Evolutionary conservation across 1,139 yeast genomes (phyloP), one percentile per base, ranked within the genome.

Genomic region (Petasospora fabianii): DNA sequence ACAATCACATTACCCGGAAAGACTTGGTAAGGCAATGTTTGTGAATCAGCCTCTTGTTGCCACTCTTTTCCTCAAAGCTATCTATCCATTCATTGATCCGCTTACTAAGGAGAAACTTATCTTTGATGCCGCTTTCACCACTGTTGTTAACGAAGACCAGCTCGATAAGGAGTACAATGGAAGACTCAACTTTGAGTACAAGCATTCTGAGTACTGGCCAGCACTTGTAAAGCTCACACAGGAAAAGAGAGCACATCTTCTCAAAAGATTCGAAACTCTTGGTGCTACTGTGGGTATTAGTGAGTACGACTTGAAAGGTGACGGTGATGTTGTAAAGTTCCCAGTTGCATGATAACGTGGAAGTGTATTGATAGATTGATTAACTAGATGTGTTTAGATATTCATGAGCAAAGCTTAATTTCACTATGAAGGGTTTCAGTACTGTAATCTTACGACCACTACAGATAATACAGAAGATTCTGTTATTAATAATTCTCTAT

Each of bases 31-130:
- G 56, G 97, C 97, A 0, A 68, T 90, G 38, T 72, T 92, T 48
- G 85, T 95, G 30, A 90, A 92, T 59, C 86, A 90, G 48, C 97
- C 97, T 11, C 84, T 95, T 81, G 65, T 88, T 37, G 97, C 90
- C 2, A 82, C 94, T 75, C 80, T 95, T 3, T 92, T 92, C 58
- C 70, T 92, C 58, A 88, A 85, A 63, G 67, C 90, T 47, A 90
- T 90, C 42, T 85, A 86, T 48, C 97, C 97, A 1, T 92, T 92
- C 57, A 90, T 92, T 46, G 98, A 92, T 58, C 97, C 98, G 3
- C 65, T 87, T 57, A 92, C 97, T 2, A 73, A 95, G 50, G 96
- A 87, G 64, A 92, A 92, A 65, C 75, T 94, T 31, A 88, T 87
- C 4, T 90, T 81, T 58, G 95, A 86, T 58, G 87, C 88, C 55